Percentiles rank a stretch among this genome's conserved stretches.
Conservation (phyloP, 306 rosid genomes). For the Purshia tridentata region DNA sequence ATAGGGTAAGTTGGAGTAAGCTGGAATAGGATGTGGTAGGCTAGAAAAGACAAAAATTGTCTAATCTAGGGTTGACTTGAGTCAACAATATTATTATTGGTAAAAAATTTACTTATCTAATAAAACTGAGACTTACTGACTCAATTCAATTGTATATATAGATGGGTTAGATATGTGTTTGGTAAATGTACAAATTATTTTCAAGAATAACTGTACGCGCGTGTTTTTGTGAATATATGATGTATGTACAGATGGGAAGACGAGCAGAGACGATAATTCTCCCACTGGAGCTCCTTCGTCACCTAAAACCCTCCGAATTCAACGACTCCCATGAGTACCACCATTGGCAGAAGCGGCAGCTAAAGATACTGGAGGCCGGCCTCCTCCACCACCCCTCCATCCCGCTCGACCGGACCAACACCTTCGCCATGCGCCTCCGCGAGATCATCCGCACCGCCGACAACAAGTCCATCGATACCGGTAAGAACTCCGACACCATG, state of each 20-base stretch:
- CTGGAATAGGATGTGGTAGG: too few relatives aligned
- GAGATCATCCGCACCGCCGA: constrained; percentile 51
- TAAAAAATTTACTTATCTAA: too few relatives aligned
- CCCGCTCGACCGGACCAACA: constrained; percentile 48
- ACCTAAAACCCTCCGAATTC: constrained; percentile 81
- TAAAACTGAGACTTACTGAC: too few relatives aligned
- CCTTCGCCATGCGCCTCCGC: constrained; percentile 67
- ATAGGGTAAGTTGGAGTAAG: too few relatives aligned
- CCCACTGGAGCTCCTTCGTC: constrained; percentile 85
- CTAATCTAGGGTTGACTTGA: too few relatives aligned
- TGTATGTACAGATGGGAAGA: constrained; percentile 58
- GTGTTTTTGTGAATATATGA: not conserved
- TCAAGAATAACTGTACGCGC: too few relatives aligned
- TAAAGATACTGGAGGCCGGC: constrained; percentile 70
- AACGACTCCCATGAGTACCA: constrained; percentile 78
- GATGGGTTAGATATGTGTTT: too few relatives aligned
- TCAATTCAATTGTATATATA: too few relatives aligned
- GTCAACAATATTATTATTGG: too few relatives aligned
- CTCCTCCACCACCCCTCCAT: constrained; percentile 74
- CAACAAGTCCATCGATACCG: constrained; percentile 51
- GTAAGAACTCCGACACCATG: constrained; percentile 87
- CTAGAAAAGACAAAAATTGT: too few relatives aligned
- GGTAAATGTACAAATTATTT: too few relatives aligned
- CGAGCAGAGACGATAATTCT: constrained; percentile 92
- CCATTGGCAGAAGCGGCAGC: constrained; percentile 85